Percentiles rank a stretch among this genome's conserved stretches.
Evolutionary conservation across 2,329 filamentous ascomycete genomes (phyloP).

Genomic region (Phaeophleospora eucalypticola): DNA sequence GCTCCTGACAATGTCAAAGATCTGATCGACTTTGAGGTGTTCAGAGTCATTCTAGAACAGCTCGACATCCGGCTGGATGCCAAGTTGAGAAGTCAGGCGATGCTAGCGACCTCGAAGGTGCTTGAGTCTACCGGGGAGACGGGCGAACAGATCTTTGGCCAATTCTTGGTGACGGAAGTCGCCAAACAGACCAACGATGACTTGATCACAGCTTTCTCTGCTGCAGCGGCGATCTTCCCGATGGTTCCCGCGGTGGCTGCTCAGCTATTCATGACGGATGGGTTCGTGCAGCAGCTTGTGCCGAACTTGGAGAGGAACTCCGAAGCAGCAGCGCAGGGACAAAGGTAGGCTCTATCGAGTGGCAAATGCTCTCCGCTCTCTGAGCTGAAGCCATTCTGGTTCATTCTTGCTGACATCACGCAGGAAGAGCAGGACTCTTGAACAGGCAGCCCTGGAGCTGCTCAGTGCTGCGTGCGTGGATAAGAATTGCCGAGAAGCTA

Average conservation of each 20-base stretch:
- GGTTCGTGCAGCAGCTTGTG: conserved; percentile 74
- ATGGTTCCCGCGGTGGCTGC: conserved; percentile 72
- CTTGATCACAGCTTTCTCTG: conserved; percentile 86
- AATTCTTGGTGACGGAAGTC: conserved; percentile 70
- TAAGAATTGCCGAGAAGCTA: conserved; percentile 72
- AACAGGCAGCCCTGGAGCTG: conserved; percentile 81
- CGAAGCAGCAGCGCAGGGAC: conserved; percentile 28
- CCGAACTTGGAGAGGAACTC: conserved; percentile 51
- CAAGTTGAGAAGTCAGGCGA: conserved; percentile 73
- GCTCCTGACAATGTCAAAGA: conserved; percentile 54
- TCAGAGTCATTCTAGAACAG: conserved; percentile 81
- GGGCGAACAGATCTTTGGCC: conserved; percentile 60
- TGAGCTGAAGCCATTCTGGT: not conserved
- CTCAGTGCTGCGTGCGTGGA: conserved; percentile 90
- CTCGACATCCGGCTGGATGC: conserved; percentile 77
- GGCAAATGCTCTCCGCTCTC: not conserved
- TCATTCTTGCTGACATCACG: conserved; percentile 31
- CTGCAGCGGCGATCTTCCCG: conserved; percentile 83
- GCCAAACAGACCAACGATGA: conserved; percentile 77
- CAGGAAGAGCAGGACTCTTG: conserved; percentile 80
- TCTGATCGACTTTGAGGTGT: conserved; percentile 68
- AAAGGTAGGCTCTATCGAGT: conserved; percentile 24
- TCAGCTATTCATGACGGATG: conserved; percentile 79
- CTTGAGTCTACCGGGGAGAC: conserved; percentile 70
- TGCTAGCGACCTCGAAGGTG: conserved; percentile 76